Conservation (phyloP, 2,329 filamentous ascomycete species). For the Aureobasidium namibiae region DNA sequence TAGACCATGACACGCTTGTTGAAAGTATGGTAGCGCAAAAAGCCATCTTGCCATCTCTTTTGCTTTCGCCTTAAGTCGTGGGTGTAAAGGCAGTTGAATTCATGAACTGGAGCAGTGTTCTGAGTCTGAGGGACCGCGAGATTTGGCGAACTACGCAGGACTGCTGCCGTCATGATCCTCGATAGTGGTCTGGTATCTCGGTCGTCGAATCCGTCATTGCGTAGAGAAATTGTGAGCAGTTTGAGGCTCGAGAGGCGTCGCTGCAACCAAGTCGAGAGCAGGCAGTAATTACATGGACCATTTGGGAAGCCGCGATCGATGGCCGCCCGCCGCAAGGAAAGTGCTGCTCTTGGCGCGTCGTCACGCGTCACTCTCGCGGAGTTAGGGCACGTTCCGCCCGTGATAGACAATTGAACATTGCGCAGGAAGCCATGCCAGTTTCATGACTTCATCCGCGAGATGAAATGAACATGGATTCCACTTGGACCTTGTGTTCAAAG, state of each 20-base stretch:
- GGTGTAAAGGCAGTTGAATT: constrained; percentile 81
- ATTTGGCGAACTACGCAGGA: constrained; percentile 27
- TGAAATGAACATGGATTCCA: not conserved
- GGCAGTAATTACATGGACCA: constrained; percentile 2
- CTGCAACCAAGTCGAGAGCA: not conserved
- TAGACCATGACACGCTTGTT: constrained; percentile 89
- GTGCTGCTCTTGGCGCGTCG: constrained; percentile 7
- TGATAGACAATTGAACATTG: not conserved
- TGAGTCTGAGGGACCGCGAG: constrained; percentile 43
- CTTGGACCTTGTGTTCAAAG: too few relatives aligned
- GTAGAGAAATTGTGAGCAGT: not conserved
- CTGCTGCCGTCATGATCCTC: constrained; percentile 25
- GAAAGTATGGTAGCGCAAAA: constrained; percentile 79
- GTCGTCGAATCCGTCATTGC: not conserved
- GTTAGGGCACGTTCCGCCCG: not conserved
- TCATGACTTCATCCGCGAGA: not conserved
- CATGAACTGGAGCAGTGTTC: constrained; percentile 66
- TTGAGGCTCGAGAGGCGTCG: not conserved
- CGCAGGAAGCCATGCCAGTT: not conserved
- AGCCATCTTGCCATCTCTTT: constrained; percentile 91
- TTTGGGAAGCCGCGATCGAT: not conserved
- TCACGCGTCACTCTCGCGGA: not conserved
- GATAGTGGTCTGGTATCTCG: not conserved
- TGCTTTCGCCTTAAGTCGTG: constrained; percentile 77
- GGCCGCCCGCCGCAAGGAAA: not conserved